Base-by-base conservation (phyloP, 495 filamentous ascomycete genomes). In the Penicillium angulare region DNA sequence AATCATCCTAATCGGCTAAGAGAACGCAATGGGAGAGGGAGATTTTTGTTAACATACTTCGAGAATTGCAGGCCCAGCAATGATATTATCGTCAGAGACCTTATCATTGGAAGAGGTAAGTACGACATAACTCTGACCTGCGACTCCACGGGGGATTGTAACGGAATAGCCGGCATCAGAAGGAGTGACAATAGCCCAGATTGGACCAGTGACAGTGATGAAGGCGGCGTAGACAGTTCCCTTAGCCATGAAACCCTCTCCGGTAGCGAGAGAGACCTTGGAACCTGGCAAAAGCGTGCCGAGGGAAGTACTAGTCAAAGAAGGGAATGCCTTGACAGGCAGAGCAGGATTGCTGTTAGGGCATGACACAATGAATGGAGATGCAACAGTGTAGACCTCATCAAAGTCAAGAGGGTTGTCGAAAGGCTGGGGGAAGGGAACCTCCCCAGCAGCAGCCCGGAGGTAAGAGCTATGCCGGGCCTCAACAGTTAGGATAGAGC, bases 401-500 rank as follows among this genome's bases (percentile, higher is more conserved):
- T 84, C 71, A 55, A 81, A 72, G 43, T 65, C 64, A 13, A 86
- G 71, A 6, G 82, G 80, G 4, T 70, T 71, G 32, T 84, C 84
- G 59, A 84, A 82, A 1, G 81, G 64, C 38, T 79, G 73, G 5
- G 82, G 67, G 48, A 80, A 79, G 5, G 84, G 79, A 15, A 62
- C 61, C 42, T 79, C 61, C 7, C 69, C 62, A 13, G 76, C 66
- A 6, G 74, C 64, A 39, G 71, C 68, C 39, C 84, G 81, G 46
- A 86, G 71, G 60, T 79, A 80, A 7, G 82, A 67, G 26, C 71
- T 78, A 67, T 86, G 84, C 3, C 83, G 76, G 34, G 80, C 74
- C 53, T 86, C 84, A 16, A 83, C 70, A 34, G 83, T 81, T 23
- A 85, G 65, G 57, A 87, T 86, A 32, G 75, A 76, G 18, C 75